Base-by-base conservation (phyloP, 306 rosid species). In the Prunus salicina region DNA sequence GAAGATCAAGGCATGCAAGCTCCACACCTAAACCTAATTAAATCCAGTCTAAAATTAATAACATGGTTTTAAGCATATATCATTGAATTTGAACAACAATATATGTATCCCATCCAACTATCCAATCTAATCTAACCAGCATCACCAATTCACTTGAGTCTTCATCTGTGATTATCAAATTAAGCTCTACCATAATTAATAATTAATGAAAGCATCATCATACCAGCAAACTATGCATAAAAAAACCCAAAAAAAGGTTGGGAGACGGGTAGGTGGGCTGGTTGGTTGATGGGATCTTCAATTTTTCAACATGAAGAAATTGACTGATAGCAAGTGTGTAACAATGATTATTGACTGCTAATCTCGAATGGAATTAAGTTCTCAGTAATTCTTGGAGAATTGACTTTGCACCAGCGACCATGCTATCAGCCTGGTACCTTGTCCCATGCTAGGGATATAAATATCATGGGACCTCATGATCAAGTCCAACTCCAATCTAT, bases 1-100 rank as follows among this genome's bases (percentile, higher is more conserved):
- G 55, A 87, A 82, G 76, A 81, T 87, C 47, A 27, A 73, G 58
- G 19, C 85, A 79, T 71, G 50, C 87, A 56, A 63, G 74, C 41
- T 68, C 85, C 49, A 41, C 75, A 28, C 19, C 62, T 13, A 8
- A n/a, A 20, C 8, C 32, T 24, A 52, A 65, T n/a, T 38, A 38
- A 74, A 73, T 79, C 68, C 71, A 43, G 15, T 28, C 22, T 22
- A 19, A 46, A 27, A 62, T 64, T 15, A 20, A n/a, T 12, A 75
- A 38, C 43, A 38, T 38, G 43, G 43, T 38, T 38, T 38, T 38
- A 6, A 38, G 43, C 43, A 38, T 38, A 7, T 38, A 38, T 7
- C 9, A 38, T 38, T 7, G 9, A 38, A 38, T 38, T 38, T 38
- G 43, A 38, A 38, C 43, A 38, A 7, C 43, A 11, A 47, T 10